Base-by-base conservation (phyloP, 345 rosid genomes). In the Gossypium longicalyx region DNA sequence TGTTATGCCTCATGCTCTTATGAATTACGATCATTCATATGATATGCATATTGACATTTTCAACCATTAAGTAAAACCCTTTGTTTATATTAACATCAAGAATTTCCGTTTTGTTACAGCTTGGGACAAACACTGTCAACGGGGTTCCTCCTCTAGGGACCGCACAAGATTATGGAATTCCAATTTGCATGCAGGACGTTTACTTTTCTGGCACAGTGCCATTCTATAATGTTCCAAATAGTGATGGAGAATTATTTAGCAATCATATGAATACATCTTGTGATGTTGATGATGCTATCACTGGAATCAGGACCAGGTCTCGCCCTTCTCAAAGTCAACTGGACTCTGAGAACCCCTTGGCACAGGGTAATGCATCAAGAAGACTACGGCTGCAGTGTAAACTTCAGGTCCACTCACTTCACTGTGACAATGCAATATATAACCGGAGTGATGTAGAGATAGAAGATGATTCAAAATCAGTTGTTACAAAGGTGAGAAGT, bases 311-410 rank as follows among this genome's bases (percentile, higher is more conserved):
- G 82, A 74, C 82, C 48, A 84, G 86, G 80, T 12, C 77, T 59
- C 94, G 89, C 19, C 41, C 23, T 74, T 70, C 51, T 64, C 89
- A 29, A 76, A 49, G 47, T 79, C 76, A 71, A 59, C 73, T 73
- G 12, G 51, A 17, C 45, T 22, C 5, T 56, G 45, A 29, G 53
- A 74, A 59, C 59, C 12, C 12, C 63, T 20, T 11, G 60, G 10
- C 2, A 0, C 98, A 89, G 71, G 97, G 94, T 51, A 38, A 58
- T 69, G 96, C 91, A 10, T 29, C 82, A 1, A 87, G 89, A 84
- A 89, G 97, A 80, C 0, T 90, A 53, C 87, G 74, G 61, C 79
- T 91, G 59, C 89, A 89, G 80, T 2, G 63, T 72, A 78, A 75
- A 17, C 51, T 80, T 44, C 75, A 80, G 67, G 78, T 75, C n/a